These are phyloP conservation scores for Leccinum broughii DNA, from an alignment of 768 basidiomycete genomes.

Conservation along the genomic window DNA sequence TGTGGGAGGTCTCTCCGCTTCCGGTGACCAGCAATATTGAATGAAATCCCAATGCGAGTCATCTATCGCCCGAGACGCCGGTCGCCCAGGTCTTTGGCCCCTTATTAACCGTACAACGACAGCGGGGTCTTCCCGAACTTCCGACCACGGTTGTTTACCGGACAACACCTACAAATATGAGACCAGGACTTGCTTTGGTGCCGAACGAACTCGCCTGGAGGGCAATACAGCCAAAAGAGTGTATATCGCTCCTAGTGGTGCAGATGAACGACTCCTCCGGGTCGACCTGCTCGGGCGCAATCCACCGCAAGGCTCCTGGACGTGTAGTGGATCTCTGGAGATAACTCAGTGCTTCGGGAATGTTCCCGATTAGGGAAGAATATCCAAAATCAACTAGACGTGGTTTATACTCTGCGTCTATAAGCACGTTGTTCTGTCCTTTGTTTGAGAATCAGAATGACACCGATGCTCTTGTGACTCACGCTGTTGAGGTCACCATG, in stretches of 20 bases:
- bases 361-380: not conserved
- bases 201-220: not conserved
- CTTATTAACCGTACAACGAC: not conserved
- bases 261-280: not conserved
- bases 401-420: no score
- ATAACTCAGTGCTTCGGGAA: not conserved
- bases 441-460: no score
- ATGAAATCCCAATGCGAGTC: not conserved
- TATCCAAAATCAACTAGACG: no score
- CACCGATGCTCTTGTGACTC: no score
- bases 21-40: not conserved
- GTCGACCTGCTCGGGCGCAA: not conserved
- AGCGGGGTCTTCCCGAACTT: not conserved
- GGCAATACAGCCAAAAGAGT: not conserved
- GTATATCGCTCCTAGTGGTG: not conserved
- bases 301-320: not conserved
- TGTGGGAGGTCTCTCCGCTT: not conserved
- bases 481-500: no score
- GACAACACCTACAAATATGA: not conserved
- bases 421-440: no score
- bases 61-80: not conserved
- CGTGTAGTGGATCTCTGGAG: not conserved
- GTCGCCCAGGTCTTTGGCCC: not conserved
- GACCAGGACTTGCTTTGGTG: not conserved
- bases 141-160: not conserved